Percentiles rank a stretch among this genome's conserved stretches.
Conservation (phyloP, 108 stramenopile genomes). For the Stephanodiscus triporus region DNA sequence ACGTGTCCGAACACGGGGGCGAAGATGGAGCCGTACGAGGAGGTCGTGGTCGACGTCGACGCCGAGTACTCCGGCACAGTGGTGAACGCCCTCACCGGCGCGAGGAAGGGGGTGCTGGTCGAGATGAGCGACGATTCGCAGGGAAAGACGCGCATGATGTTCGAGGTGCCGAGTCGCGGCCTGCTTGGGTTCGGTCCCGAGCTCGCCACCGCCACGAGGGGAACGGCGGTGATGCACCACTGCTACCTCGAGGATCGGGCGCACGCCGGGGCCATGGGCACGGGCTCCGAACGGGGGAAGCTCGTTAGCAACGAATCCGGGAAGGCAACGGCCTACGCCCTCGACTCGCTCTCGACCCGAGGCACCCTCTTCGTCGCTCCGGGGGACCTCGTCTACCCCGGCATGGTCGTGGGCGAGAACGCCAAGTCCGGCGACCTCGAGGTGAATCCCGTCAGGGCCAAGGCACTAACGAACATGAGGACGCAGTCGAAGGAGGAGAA, state of each 20-base stretch:
- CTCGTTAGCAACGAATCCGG: constrained; percentile 90
- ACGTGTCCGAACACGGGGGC: constrained; percentile 67
- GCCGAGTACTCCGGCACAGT: constrained; percentile 85
- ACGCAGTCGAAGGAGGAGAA: constrained; percentile 92
- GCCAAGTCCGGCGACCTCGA: constrained; percentile 72
- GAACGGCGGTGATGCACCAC: constrained; percentile 94
- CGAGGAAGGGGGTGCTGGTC: constrained; percentile 92
- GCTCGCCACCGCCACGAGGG: constrained; percentile 87
- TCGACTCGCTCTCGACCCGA: constrained; percentile 75
- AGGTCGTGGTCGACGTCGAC: constrained; percentile 93
- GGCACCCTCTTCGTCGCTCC: constrained; percentile 92
- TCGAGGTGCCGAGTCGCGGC: constrained; percentile 95
- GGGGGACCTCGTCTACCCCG: constrained; percentile 87
- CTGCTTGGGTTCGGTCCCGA: constrained; percentile 94
- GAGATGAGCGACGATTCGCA: constrained; percentile 80
- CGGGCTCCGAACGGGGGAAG: constrained; percentile 86
- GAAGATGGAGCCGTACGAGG: constrained; percentile 94
- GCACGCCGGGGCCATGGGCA: constrained; percentile 73
- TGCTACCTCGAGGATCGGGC: constrained; percentile 87
- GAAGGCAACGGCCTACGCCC: constrained; percentile 85
- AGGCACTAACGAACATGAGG: constrained; percentile 93
- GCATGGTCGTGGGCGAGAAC: constrained; percentile 97
- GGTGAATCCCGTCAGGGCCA: constrained; percentile 92
- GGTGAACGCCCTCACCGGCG: constrained; percentile 86
- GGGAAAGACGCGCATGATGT: constrained; percentile 86